Base-by-base conservation (phyloP, 75 land plant genomes). In the Adiantum capillusveneris region DNA sequence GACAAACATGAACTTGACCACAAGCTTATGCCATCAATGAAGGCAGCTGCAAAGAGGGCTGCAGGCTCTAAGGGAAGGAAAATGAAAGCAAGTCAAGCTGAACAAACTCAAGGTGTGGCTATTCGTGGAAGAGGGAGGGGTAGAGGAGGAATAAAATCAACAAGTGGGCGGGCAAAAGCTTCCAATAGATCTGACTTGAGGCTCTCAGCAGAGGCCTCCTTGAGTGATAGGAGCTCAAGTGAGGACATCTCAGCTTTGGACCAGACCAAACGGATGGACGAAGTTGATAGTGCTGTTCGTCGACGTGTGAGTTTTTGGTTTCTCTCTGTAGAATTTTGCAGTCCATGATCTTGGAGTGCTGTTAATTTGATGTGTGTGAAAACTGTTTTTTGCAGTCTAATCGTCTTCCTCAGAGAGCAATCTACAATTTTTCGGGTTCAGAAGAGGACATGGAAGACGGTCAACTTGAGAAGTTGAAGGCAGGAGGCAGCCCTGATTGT, bases 131-230 rank as follows among this genome's bases (percentile, higher is more conserved):
- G 55, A 26, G 55, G 25, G 14, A 25, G 28, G 25, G 55, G 28
- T 24, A 53, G 55, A 53, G 55, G 55, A 25, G 14, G 25, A 53
- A 1, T 5, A 53, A 26, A 24, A 53, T 1, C 55, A 24, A 53
- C 6, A 22, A 26, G 55, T 25, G 50, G 50, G 55, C 5, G 28
- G 24, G 29, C 28, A 22, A 53, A 25, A 26, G 7, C 29, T 24
- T 22, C 29, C 3, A 27, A 3, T 1, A 53, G 16, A 26, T 25
- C 28, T 25, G 16, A 5, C 24, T 20, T 14, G 14, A 17, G 21
- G 49, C n/a, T 46, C 12, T 46, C 49, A 46, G 49, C 17, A 14
- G 50, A 46, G 14, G 3, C 50, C 22, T 46, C 17, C 2, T 18
- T 17, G 7, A 19, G 25, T 53, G 55, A 24, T 53, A 27, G 29